A percentile compares a stretch with the other conserved stretches of the same genome.
Conservation (phyloP, 345 rosid species). For the Mangifera indica region DNA sequence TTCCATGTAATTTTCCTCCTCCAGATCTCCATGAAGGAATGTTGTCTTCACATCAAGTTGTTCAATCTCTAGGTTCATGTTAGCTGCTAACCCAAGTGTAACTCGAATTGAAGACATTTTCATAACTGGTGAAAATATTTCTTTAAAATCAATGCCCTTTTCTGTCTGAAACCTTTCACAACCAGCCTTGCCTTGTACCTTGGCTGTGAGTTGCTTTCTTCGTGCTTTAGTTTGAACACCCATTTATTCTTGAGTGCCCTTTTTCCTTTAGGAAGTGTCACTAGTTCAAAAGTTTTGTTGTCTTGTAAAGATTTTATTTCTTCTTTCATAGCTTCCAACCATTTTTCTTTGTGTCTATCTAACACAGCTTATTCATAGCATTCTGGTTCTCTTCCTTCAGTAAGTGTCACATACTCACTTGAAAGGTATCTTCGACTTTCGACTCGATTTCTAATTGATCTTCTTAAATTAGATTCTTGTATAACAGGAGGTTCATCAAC, state of each 20-base stretch:
- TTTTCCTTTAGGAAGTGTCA: conserved; percentile 9
- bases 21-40: no score
- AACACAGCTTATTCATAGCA: neutral
- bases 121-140: neutral
- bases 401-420: conserved; percentile 1
- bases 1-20: no score
- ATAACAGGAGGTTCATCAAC: no score
- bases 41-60: no score
- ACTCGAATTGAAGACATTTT: neutral
- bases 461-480: conserved; percentile 3
- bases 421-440: neutral
- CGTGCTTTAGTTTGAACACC: no score
- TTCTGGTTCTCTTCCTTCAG: conserved; percentile 1
- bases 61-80: no score
- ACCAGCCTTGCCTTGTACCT: no score
- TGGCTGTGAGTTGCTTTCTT: no score
- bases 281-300: conserved; percentile 18
- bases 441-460: neutral
- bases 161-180: neutral
- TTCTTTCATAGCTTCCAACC: no score
- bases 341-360: no score
- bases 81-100: no score
- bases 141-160: neutral
- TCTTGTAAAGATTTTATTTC: conserved; percentile 19
- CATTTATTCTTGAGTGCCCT: no score